These are phyloP conservation scores for Firmiana major DNA, from an alignment of 345 rosid species.

Conservation along the genomic window DNA sequence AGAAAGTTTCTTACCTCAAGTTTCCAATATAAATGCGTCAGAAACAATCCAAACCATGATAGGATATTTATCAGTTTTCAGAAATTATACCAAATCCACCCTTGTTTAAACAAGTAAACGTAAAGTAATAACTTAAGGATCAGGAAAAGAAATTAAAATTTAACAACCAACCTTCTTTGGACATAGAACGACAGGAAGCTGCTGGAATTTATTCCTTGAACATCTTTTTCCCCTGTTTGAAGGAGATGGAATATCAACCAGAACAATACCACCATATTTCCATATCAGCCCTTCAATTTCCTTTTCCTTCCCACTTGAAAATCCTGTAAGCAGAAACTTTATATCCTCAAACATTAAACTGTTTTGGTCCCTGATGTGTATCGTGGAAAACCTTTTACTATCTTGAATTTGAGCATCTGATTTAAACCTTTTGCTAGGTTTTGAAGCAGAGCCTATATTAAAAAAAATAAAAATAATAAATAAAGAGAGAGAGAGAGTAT, in stretches of 20 bases:
- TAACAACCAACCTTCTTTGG: constrained; percentile 44
- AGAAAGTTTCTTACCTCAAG: not conserved
- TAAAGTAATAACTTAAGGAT: not conserved
- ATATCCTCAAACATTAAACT: constrained; percentile 38
- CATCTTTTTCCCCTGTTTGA: constrained; percentile 28
- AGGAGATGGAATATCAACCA: constrained; percentile 46
- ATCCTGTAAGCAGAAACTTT: constrained; percentile 61
- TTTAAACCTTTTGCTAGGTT: constrained; percentile 28
- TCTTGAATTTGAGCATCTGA: constrained; percentile 20
- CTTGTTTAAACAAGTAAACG: not conserved
- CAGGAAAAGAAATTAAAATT: not conserved
- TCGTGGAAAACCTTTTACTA: constrained; percentile 15
- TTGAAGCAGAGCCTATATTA: constrained; percentile 20
- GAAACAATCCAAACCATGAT: not conserved
- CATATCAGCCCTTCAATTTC: constrained; percentile 42
- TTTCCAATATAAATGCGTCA: not conserved
- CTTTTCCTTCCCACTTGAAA: constrained; percentile 48
- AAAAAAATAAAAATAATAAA: too few relatives aligned
- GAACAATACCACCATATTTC: constrained; percentile 54
- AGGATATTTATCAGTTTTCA: not conserved
- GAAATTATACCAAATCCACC: not conserved
- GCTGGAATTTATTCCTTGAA: constrained; percentile 22
- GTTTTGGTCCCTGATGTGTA: constrained; percentile 21
- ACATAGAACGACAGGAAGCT: constrained; percentile 45
- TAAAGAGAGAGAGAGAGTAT: too few relatives aligned